Percentiles rank a stretch among this genome's conserved stretches.
Conservation (phyloP, 2,329 filamentous ascomycete genomes). For the Colletotrichum somersetense region DNA sequence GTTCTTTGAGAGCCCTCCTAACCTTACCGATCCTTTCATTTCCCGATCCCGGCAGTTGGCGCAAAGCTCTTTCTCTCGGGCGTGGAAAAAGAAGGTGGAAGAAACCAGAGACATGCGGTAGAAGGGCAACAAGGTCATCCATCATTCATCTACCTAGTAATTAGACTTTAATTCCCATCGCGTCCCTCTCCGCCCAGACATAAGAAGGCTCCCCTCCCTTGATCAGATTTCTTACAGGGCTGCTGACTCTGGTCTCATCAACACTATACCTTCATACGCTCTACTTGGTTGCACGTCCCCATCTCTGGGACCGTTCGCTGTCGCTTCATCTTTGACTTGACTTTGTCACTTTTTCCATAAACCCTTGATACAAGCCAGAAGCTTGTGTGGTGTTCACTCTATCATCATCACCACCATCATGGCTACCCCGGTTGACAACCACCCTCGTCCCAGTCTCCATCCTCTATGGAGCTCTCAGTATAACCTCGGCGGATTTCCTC, state of each 20-base stretch:
- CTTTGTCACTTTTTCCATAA: not conserved
- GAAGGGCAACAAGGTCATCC: constrained; percentile 8
- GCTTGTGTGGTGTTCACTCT: constrained; percentile 5
- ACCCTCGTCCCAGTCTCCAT: constrained; percentile 43
- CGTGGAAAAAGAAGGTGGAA: constrained; percentile 5
- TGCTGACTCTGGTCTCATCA: constrained; percentile 29
- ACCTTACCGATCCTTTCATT: constrained; percentile 37
- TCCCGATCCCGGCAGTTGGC: constrained; percentile 39
- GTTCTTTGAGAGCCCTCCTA: constrained; percentile 28
- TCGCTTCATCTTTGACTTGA: constrained; percentile 10
- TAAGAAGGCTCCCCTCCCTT: constrained; percentile 35
- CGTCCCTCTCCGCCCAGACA: constrained; percentile 30
- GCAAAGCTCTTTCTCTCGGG: constrained; percentile 22
- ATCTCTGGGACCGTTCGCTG: constrained; percentile 21
- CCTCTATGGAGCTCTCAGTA: constrained; percentile 53
- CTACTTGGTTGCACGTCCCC: constrained; percentile 26
- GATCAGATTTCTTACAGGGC: constrained; percentile 15
- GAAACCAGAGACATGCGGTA: constrained; percentile 12
- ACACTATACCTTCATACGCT: constrained; percentile 8
- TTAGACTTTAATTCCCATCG: constrained; percentile 13
- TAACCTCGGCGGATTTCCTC: constrained; percentile 44
- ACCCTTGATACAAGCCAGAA: constrained; percentile 10
- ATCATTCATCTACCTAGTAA: not conserved
- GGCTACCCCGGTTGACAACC: constrained; percentile 40
- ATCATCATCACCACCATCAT: constrained; percentile 35